phyloP scores from a whole-genome alignment of 2,329 filamentous ascomycete genomes.

The Botryotinia globosa region DNA sequence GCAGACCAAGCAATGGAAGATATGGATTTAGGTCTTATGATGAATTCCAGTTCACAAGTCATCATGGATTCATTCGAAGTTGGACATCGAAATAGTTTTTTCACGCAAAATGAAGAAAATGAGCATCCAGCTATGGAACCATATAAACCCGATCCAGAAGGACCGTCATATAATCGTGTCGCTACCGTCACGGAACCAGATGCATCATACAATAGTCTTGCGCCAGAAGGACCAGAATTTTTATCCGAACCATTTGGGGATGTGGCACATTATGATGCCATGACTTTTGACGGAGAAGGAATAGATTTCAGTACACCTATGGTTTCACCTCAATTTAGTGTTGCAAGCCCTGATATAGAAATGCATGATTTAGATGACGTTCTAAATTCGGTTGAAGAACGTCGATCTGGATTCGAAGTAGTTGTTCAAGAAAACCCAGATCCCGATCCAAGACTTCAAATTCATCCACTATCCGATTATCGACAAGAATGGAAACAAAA shows the following conservation, averaged over 20 bases:
- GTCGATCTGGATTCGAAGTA: neutral
- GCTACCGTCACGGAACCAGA: neutral
- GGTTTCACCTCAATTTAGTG: neutral
- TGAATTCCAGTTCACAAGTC: neutral
- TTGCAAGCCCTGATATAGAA: neutral
- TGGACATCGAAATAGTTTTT: neutral
- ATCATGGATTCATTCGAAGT: neutral
- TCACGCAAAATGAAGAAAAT: neutral
- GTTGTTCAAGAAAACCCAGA: neutral
- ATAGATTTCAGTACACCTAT: no score
- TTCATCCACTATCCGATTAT: neutral
- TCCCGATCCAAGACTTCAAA: neutral
- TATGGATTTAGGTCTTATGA: slow-evolving; percentile 6
- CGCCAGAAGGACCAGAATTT: neutral
- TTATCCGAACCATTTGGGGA: slow-evolving; percentile 5
- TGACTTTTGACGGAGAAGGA: neutral
- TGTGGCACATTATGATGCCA: neutral
- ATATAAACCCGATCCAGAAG: neutral
- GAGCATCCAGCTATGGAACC: neutral
- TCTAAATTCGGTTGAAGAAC: neutral
- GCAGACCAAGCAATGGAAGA: neutral
- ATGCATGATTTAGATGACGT: neutral
- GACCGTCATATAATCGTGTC: neutral
- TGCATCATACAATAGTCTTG: slow-evolving; percentile 2
- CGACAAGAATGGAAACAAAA: slow-evolving; percentile 4